phyloP scores from a whole-genome alignment of 768 basidiomycete species.

The Suillus alpinus region DNA sequence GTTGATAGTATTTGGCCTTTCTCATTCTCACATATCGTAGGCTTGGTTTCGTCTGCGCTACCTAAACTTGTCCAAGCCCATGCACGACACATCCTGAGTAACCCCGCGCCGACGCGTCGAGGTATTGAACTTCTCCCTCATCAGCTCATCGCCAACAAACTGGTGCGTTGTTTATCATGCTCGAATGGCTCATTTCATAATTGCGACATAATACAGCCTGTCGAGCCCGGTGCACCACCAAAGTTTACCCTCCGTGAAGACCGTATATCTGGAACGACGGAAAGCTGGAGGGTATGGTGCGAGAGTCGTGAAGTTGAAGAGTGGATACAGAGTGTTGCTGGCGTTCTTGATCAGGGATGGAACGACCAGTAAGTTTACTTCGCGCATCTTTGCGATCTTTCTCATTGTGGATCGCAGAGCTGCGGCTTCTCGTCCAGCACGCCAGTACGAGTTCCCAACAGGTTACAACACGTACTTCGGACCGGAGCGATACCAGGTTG shows the following conservation, averaged over 20 bases:
- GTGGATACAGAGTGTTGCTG: conserved; percentile 88
- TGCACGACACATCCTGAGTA: conserved; percentile 63
- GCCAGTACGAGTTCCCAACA: conserved; percentile 93
- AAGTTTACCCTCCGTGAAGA: conserved; percentile 74
- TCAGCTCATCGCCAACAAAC: conserved; percentile 85
- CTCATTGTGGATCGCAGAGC: conserved; percentile 37
- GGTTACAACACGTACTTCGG: conserved; percentile 87
- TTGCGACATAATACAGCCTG: conserved; percentile 48
- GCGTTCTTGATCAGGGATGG: conserved; percentile 84
- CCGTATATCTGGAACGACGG: conserved; percentile 66
- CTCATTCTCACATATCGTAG: conserved; percentile 36
- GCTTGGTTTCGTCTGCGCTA: conserved; percentile 71
- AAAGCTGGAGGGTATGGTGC: conserved; percentile 79
- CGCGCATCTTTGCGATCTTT: not conserved
- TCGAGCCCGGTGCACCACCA: conserved; percentile 65
- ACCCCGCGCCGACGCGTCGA: conserved; percentile 45
- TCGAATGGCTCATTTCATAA: conserved; percentile 8
- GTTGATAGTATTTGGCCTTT: conserved; percentile 1
- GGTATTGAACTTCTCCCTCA: conserved; percentile 76
- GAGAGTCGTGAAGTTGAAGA: conserved; percentile 85
- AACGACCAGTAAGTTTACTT: conserved; percentile 70
- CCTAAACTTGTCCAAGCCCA: conserved; percentile 81
- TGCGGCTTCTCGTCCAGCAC: conserved; percentile 52
- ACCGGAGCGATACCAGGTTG: conserved; percentile 74
- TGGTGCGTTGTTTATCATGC: conserved; percentile 35